Evolutionary conservation across 1,284 basidiomycete species (phyloP), one percentile per base, ranked within the genome.

Genomic region (Anthracocystis setariae): DNA sequence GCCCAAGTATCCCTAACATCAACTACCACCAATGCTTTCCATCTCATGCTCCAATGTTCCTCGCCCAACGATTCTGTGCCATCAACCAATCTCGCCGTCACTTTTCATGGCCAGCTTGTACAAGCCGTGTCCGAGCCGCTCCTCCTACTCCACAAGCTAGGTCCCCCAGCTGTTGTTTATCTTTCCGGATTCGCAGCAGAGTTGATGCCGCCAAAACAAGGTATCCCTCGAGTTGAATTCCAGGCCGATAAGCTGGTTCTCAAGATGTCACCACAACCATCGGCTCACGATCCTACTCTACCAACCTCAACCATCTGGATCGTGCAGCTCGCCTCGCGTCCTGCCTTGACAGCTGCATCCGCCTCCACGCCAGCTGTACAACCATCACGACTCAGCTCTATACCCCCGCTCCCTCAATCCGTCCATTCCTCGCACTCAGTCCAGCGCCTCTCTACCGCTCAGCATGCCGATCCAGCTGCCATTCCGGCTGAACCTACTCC

Each of bases 271-370:
- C 42, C 52, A 1, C 62, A 64, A 32, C 58, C 67, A 13, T 25
- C 62, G 13, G 45, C 49, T 20, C 17, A 37, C 23, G 46, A 62
- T 37, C 58, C 46, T 7, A 45, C 53, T 12, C 50, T 62, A 20
- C 67, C 62, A 10, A 51, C 60, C 2, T 65, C 67, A 10, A 48
- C 59, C 18, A 63, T 59, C 27, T 72, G 63, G 64, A 59, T 66
- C 49, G 59, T 62, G 33, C 54, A 55, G 27, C 53, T 72, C 13
- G 53, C 53, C 21, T 33, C 49, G 12, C 48, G 43, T 35, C 24
- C 56, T 32, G 10, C 32, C 17, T n/a, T n/a, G 17, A 9, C 39
- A 17, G 33, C 33, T 20, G 8, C 44, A 8, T 17, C 24, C 29
- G 17, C 13, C n/a, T 9, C 37, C 32, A 21, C 46, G 4, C 5